Evolutionary conservation across 305 asterid genomes (phyloP).

Genomic region (Ajuga reptans): DNA sequence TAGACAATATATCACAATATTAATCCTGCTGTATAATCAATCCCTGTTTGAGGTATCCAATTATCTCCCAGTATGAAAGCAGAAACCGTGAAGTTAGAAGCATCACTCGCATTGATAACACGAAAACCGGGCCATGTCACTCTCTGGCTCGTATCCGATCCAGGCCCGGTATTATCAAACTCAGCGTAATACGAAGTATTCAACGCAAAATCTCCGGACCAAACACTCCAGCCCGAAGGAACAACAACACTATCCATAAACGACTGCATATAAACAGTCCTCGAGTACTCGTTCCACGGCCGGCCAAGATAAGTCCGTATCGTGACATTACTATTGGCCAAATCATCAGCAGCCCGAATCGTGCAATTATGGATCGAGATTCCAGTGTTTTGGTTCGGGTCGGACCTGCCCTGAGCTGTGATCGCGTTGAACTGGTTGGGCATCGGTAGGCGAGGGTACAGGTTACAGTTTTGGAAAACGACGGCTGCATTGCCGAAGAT

Average conservation of each 20-base stretch:
- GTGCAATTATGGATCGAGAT: slow-evolving; percentile 52
- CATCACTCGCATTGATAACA: slow-evolving; percentile 35
- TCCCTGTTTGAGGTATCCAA: slow-evolving; percentile 57
- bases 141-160: slow-evolving; percentile 40
- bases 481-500: slow-evolving; percentile 68
- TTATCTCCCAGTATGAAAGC: slow-evolving; percentile 42
- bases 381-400: slow-evolving; percentile 71
- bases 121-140: slow-evolving; percentile 70
- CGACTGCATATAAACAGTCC: slow-evolving; percentile 51
- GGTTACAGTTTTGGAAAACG: slow-evolving; percentile 47
- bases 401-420: slow-evolving; percentile 70
- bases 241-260: slow-evolving; percentile 33
- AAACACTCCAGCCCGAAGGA: slow-evolving; percentile 59
- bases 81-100: slow-evolving; percentile 42
- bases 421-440: slow-evolving; percentile 51
- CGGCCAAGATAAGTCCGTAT: slow-evolving; percentile 48
- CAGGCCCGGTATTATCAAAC: slow-evolving; percentile 56
- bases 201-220: slow-evolving; percentile 60
- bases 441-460: slow-evolving; percentile 59
- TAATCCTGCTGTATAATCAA: slow-evolving; percentile 39
- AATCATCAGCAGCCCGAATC: slow-evolving; percentile 40
- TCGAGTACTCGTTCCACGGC: slow-evolving; percentile 66
- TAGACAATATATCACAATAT: background rate
- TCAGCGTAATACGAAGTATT: slow-evolving; percentile 64
- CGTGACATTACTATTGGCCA: slow-evolving; percentile 24